Evolutionary conservation across 768 basidiomycete species (phyloP), one percentile per base, ranked within the genome.

Genomic region (Suillus fuscotomentosus): DNA sequence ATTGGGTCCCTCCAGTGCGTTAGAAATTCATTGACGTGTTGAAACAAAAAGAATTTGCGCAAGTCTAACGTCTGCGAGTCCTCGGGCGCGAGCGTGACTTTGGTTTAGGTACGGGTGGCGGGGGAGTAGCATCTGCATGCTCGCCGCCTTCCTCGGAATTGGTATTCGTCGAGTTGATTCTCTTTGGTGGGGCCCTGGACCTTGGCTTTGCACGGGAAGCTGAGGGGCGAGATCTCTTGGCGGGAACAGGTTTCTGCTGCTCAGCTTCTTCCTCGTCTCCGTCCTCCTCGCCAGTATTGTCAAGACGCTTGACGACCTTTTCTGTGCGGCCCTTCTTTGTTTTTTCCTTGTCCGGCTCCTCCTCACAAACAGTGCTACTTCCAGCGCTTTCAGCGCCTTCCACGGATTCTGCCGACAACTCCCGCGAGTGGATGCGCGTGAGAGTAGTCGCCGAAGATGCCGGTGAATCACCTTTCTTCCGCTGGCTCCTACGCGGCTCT

Each of bases 281-380:
- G 17, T 63, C 67, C 7, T 60, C 61, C 27, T 67, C 72, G 11
- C 60, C 65, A 3, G 43, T 13, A 59, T 68, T 65, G 64, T 54
- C 42, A 47, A 53, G 57, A 42, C 17, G 41, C 24, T 59, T 59
- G 24, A 42, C 60, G 24, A 6, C 45, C 31, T 43, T 59, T 11
- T 63, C 17, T 1, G 22, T 60, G 45, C 34, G 17, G n/a, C 48
- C 39, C 17, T 22, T 50, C 64, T 76, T 74, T 63, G 64, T 55
- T 41, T 69, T 75, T 36, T 66, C 60, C 10, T 55, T 71, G 17
- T 69, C 74, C 57, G 74, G 75, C 5, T 68, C 75, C 41, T 67
- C 75, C 50, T 76, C 41, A 60, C 75, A 76, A 14, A 75, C 75
- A 14, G 76, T 76, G 6, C 76, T 75, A 61, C 75, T 75, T 9